phyloP scores from a whole-genome alignment of 176 grass and related monocot species.

The Oryza nivara region DNA sequence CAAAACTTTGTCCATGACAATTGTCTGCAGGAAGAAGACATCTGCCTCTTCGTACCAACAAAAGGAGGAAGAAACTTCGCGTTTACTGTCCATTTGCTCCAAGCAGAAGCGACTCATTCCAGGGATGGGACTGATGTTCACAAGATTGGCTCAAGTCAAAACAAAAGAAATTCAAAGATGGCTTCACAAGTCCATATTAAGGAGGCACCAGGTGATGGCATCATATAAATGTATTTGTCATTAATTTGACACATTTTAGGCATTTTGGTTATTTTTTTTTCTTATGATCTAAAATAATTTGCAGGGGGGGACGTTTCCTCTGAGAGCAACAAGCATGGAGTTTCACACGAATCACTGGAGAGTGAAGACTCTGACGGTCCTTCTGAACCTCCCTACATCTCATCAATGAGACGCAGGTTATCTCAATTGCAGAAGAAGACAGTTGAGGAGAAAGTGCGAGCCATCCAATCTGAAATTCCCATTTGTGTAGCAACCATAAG shows the following conservation, averaged over 20 bases:
- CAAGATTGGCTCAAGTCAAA: not conserved
- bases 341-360: not conserved
- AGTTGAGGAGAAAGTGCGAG: slow-evolving; percentile 29
- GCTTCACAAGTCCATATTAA: not conserved
- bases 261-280: not conserved
- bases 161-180: not conserved
- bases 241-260: not conserved
- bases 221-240: not conserved
- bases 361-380: not conserved
- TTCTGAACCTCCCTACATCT: not conserved
- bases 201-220: slow-evolving; percentile 30
- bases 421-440: slow-evolving; percentile 36
- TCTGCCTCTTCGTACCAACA: slow-evolving; percentile 39
- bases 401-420: not conserved
- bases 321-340: not conserved
- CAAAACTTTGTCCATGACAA: slow-evolving; percentile 23
- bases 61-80: slow-evolving; percentile 23
- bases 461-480: slow-evolving; percentile 15
- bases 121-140: not conserved
- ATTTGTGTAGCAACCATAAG: slow-evolving; percentile 30
- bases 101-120: not conserved
- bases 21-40: slow-evolving; percentile 45
- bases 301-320: not conserved
- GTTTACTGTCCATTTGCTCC: slow-evolving; percentile 46
- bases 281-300: not conserved